These are phyloP conservation scores for Ogataea zsoltii DNA, from an alignment of 805 yeast genomes.

Conservation along the genomic window DNA sequence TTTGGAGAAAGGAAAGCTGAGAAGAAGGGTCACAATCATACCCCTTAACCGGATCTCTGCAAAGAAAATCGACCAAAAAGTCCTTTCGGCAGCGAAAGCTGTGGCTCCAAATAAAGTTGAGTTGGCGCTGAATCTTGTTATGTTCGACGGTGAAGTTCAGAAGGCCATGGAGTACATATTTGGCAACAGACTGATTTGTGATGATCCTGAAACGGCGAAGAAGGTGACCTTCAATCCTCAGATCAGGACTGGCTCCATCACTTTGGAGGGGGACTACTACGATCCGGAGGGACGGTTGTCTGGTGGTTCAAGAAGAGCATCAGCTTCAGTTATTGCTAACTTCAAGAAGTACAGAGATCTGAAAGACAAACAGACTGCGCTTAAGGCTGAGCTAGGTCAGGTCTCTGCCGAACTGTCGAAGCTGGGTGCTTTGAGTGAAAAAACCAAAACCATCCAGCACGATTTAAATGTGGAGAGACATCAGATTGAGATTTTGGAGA, in stretches of 20 bases:
- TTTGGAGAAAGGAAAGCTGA: constrained; percentile 73
- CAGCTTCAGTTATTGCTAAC: constrained; percentile 58
- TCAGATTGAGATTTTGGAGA: constrained; percentile 55
- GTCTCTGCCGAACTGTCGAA: constrained; percentile 42
- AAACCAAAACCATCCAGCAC: constrained; percentile 58
- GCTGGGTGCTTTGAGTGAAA: constrained; percentile 45
- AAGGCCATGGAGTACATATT: constrained; percentile 91
- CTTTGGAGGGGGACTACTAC: constrained; percentile 89
- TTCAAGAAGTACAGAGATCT: constrained; percentile 58
- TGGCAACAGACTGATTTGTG: constrained; percentile 86
- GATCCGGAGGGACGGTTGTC: constrained; percentile 96
- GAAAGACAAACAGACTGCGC: constrained; percentile 41
- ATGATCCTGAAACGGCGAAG: constrained; percentile 86
- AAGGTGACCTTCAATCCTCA: constrained; percentile 83
- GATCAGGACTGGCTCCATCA: constrained; percentile 78
- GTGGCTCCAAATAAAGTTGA: constrained; percentile 84
- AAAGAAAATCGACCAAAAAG: constrained; percentile 49
- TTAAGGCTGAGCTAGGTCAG: constrained; percentile 42
- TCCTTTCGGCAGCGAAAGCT: constrained; percentile 66
- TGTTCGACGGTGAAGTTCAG: constrained; percentile 65
- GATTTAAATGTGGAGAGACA: constrained; percentile 58
- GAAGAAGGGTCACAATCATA: constrained; percentile 84
- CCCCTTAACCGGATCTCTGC: constrained; percentile 87
- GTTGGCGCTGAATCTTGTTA: constrained; percentile 79
- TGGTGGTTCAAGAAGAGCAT: constrained; percentile 81